phyloP scores from a whole-genome alignment of 1,139 yeast genomes.

The Geotrichum fermentans region DNA sequence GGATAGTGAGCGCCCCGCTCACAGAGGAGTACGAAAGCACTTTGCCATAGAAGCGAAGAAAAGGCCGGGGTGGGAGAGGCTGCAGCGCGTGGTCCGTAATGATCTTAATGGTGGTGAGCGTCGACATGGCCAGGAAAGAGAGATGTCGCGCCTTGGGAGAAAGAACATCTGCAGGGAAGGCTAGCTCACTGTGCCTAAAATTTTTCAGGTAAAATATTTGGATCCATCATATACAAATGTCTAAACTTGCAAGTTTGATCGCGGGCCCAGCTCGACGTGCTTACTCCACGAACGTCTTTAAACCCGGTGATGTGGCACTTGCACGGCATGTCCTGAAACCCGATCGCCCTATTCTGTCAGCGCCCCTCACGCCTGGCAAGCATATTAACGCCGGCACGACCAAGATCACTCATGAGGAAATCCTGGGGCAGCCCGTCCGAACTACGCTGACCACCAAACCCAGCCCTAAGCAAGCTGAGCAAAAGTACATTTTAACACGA shows the following conservation, averaged over 20 bases:
- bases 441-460: constrained; percentile 11
- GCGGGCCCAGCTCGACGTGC: background rate
- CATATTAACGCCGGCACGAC: constrained; percentile 9
- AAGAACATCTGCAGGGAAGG: background rate
- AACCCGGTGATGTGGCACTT: constrained; percentile 20
- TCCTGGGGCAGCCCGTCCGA: constrained; percentile 18
- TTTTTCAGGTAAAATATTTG: too few relatives aligned
- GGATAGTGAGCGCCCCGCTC: constrained; percentile 1
- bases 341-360: constrained; percentile 18
- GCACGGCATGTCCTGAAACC: constrained; percentile 21
- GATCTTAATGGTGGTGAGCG: constrained; percentile 14
- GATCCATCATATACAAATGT: background rate
- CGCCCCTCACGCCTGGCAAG: constrained; percentile 16
- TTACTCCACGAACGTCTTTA: constrained; percentile 12
- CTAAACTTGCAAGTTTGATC: background rate
- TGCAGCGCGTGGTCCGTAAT: constrained; percentile 3
- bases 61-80: constrained; percentile 5
- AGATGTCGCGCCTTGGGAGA: background rate
- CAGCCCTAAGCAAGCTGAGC: constrained; percentile 5
- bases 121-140: constrained; percentile 2
- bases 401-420: constrained; percentile 15
- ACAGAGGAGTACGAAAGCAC: background rate
- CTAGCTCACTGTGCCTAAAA: too few relatives aligned
- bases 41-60: constrained; percentile 15
- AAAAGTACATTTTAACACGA: constrained; percentile 34